Evolutionary conservation across 2,329 filamentous ascomycete species (phyloP).

Genomic region (Venturia aucupariae): DNA sequence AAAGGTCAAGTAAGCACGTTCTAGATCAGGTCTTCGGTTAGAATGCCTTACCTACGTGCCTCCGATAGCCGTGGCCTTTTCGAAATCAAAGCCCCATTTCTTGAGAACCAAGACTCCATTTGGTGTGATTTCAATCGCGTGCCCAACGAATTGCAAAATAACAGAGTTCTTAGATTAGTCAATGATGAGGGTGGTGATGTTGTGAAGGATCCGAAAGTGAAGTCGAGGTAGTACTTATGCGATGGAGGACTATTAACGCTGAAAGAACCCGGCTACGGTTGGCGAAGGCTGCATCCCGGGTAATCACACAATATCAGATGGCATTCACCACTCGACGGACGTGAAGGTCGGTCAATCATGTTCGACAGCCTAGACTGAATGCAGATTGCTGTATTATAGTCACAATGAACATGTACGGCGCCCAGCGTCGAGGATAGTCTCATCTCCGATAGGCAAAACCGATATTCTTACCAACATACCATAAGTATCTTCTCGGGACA

Average conservation of each 20-base stretch:
- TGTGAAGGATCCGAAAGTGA: neutral
- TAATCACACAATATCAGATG: neutral
- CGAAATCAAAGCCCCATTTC: slow-evolving; percentile 15
- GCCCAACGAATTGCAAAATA: too few species aligned
- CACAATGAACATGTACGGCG: neutral
- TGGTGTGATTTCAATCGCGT: slow-evolving; percentile 33
- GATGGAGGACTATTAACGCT: neutral
- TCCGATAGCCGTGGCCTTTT: slow-evolving; percentile 9
- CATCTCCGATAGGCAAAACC: too few species aligned
- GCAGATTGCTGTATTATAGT: neutral
- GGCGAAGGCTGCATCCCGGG: neutral
- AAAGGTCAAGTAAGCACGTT: neutral
- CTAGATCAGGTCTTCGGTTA: neutral
- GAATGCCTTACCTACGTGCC: neutral
- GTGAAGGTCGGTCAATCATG: neutral
- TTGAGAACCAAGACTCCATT: slow-evolving; percentile 22
- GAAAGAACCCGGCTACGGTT: neutral
- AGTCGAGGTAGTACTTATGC: neutral
- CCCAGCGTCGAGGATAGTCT: neutral
- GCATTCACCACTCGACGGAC: neutral
- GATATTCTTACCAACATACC: neutral
- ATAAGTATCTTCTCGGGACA: neutral
- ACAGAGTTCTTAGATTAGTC: too few species aligned
- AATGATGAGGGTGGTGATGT: neutral
- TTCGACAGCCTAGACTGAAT: neutral